Evolutionary conservation across 306 rosid genomes (phyloP), one percentile per base, ranked within the genome.

Genomic region (Begonia fuchsioides): DNA sequence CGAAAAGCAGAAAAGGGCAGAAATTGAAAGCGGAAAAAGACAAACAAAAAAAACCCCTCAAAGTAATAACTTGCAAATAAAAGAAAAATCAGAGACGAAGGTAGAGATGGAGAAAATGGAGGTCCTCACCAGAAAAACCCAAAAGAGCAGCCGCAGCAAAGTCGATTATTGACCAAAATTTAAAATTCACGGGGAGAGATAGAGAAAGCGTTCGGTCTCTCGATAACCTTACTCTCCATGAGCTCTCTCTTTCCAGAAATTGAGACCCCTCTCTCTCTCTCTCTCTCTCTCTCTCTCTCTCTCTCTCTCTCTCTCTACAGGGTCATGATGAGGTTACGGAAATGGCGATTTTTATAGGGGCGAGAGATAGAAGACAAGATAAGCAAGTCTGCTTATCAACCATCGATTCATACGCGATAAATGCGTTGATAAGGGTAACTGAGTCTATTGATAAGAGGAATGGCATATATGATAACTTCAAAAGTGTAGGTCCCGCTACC

Each of bases 41-140:
- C 59, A 20, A 60, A n/a, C n/a, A n/a, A 44, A 50, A 50, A 50
- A 69, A 32, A 51, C 45, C 6, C 54, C 60, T 57, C 51, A 66
- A 74, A 66, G 50, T 57, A 44, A 49, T 56, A 39, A 55, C 61
- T 52, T 52, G 50, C 35, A 26, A 8, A 1, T 26, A 69, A 60
- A 49, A 65, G 47, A 76, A 26, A 76, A 87, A 79, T 83, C 84
- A 26, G 35, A 26, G 70, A 38, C 66, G 61, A 69, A 53, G 61
- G 54, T 46, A 76, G 64, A 51, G 49, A 17, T 53, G 54, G 44
- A 61, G 20, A 56, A 26, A 55, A 39, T 54, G 32, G 57, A 65
- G 63, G 72, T 17, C 62, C 68, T 68, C 72, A 43, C 78, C 93
- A 93, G 83, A 73, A 49, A 63, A 68, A 68, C 53, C 81, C 69